These are phyloP conservation scores for Ogataea trehaloabstinens DNA, from an alignment of 805 yeast genomes.

Conservation along the genomic window DNA sequence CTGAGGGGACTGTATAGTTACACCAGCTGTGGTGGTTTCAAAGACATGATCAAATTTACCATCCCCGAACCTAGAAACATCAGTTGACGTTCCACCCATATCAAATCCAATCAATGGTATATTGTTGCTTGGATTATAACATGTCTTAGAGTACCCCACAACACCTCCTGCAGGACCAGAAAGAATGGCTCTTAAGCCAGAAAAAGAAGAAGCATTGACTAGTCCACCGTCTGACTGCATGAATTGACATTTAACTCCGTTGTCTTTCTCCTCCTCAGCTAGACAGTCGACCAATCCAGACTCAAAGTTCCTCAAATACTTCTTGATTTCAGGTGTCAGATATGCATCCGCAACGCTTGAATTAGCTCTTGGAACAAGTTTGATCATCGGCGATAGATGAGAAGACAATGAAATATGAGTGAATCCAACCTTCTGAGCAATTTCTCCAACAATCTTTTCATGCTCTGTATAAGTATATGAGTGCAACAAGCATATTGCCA, in stretches of 20 bases:
- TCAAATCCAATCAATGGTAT: slow-evolving; percentile 77
- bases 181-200: slow-evolving; percentile 81
- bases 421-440: slow-evolving; percentile 67
- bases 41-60: slow-evolving; percentile 75
- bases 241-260: slow-evolving; percentile 55
- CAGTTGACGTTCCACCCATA: slow-evolving; percentile 90
- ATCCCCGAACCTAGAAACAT: slow-evolving; percentile 63
- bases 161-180: slow-evolving; percentile 99
- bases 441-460: slow-evolving; percentile 52
- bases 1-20: slow-evolving; percentile 79
- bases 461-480: slow-evolving; percentile 70
- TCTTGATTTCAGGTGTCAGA: slow-evolving; percentile 70
- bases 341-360: slow-evolving; percentile 81
- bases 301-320: slow-evolving; percentile 58
- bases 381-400: slow-evolving; percentile 72
- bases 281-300: slow-evolving; percentile 54
- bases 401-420: slow-evolving; percentile 63
- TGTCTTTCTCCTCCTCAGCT: slow-evolving; percentile 30
- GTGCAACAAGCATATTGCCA: slow-evolving; percentile 71
- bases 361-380: slow-evolving; percentile 67
- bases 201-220: slow-evolving; percentile 73
- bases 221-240: slow-evolving; percentile 98
- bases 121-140: slow-evolving; percentile 48
- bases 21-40: slow-evolving; percentile 79
- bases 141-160: slow-evolving; percentile 84